phyloP scores from a whole-genome alignment of 495 filamentous ascomycete species.

The Neurospora hispaniola region DNA sequence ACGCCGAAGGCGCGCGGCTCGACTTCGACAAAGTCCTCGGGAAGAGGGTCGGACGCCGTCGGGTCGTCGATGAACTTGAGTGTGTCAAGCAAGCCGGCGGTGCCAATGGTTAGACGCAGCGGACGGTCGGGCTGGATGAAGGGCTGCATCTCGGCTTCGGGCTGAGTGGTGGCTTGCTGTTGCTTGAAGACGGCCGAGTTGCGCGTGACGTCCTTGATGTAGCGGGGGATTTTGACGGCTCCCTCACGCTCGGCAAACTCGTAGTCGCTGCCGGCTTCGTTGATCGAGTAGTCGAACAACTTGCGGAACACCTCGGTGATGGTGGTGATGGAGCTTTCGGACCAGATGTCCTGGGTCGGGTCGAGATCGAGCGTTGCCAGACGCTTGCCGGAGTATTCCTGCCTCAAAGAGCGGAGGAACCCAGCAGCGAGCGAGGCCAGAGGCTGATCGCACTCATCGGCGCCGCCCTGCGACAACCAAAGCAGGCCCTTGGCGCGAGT shows the following conservation, averaged over 20 bases:
- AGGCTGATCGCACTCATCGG: constrained; percentile 13
- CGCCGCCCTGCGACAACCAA: constrained; percentile 44
- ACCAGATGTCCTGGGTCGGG: constrained; percentile 7
- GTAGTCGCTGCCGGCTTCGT: constrained; percentile 8
- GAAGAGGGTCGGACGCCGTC: constrained; percentile 8
- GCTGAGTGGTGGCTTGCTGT: neutral
- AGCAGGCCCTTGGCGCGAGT: constrained; percentile 24
- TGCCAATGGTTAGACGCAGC: constrained; percentile 20
- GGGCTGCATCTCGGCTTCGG: constrained; percentile 9
- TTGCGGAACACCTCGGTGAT: constrained; percentile 17
- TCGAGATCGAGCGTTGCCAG: constrained; percentile 20
- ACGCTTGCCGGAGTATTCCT: constrained; percentile 20
- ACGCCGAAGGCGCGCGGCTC: constrained; percentile 31
- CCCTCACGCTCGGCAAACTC: constrained; percentile 22
- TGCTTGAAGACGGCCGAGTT: constrained; percentile 18
- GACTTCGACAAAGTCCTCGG: constrained; percentile 28
- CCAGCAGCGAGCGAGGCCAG: constrained; percentile 19
- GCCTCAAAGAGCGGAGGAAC: constrained; percentile 22
- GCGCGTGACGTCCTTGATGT: constrained; percentile 22
- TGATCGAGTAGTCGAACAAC: constrained; percentile 11
- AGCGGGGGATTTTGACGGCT: constrained; percentile 16
- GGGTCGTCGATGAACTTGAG: constrained; percentile 22
- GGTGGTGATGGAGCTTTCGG: constrained; percentile 7
- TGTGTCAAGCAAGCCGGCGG: constrained; percentile 22
- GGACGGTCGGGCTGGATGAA: constrained; percentile 22